Evolutionary conservation across 805 yeast species (phyloP).

Genomic region (Hyphopichia homilentoma): DNA sequence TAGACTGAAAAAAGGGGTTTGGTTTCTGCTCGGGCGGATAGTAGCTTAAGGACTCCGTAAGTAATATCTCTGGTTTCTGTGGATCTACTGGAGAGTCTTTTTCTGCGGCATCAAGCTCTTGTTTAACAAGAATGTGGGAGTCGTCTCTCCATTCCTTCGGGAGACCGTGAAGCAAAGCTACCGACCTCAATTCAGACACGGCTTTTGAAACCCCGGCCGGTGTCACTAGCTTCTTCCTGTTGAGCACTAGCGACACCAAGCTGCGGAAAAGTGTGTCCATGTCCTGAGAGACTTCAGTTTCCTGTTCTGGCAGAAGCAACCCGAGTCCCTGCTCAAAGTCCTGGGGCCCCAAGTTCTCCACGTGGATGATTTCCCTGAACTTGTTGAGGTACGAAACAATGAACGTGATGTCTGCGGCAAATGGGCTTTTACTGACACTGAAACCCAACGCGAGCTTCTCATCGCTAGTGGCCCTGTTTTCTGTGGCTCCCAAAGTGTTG

Average conservation of each 20-base stretch:
- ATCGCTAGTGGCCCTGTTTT: constrained; percentile 8
- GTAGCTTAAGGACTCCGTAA: constrained; percentile 1
- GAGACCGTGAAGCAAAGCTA: constrained; percentile 24
- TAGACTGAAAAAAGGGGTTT: constrained; percentile 14
- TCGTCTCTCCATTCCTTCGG: constrained; percentile 38
- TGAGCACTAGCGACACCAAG: constrained; percentile 31
- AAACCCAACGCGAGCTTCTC: constrained; percentile 35
- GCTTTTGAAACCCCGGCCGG: constrained; percentile 23
- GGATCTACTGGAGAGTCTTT: constrained; percentile 20
- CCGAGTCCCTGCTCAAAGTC: constrained; percentile 36
- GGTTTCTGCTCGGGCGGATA: constrained; percentile 5
- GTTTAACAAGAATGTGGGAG: constrained; percentile 4
- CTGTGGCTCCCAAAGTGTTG: constrained; percentile 18
- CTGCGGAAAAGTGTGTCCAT: constrained; percentile 32
- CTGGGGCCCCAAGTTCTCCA: constrained; percentile 30
- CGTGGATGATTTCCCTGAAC: constrained; percentile 22
- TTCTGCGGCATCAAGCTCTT: constrained; percentile 1
- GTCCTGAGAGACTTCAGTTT: constrained; percentile 18
- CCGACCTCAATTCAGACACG: constrained; percentile 29
- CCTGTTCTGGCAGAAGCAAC: constrained; percentile 9
- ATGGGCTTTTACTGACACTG: constrained; percentile 18
- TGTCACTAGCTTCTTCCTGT: constrained; percentile 29
- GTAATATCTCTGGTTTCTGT: constrained; percentile 15
- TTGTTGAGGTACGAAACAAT: constrained; percentile 29
- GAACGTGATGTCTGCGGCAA: constrained; percentile 31